These are phyloP conservation scores for Ettlia oleoabundans DNA, from an alignment of 139 green algal species.

Conservation along the genomic window DNA sequence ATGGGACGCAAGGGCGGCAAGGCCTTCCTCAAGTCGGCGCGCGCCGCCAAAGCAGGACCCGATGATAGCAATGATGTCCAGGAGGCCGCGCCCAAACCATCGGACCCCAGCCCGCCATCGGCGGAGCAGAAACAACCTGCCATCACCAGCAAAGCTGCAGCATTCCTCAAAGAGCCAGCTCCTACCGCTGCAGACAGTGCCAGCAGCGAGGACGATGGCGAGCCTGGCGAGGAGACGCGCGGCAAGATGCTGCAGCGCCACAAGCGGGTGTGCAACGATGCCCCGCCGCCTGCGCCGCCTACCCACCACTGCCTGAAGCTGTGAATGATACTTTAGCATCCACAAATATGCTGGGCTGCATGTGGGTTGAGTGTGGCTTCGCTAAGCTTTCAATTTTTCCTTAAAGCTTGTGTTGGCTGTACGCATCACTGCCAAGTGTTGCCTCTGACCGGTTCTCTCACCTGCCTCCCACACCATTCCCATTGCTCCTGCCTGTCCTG, in stretches of 20 bases:
- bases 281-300: neutral
- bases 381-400: too few species aligned
- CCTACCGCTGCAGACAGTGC: neutral
- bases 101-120: neutral
- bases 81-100: neutral
- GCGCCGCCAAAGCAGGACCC: neutral
- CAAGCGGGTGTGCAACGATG: conserved; percentile 60
- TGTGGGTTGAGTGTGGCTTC: too few species aligned
- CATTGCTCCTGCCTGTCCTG: too few species aligned
- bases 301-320: neutral
- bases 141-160: conserved; percentile 5
- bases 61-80: neutral
- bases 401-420: too few species aligned
- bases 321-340: too few species aligned
- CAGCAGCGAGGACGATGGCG: conserved; percentile 35
- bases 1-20: neutral
- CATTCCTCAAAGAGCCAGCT: conserved; percentile 22
- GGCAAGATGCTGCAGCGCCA: conserved; percentile 81
- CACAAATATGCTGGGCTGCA: too few species aligned
- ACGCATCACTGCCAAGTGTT: too few species aligned
- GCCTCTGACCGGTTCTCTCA: too few species aligned
- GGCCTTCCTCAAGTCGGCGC: neutral
- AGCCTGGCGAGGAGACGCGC: conserved; percentile 54
- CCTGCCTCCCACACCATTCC: too few species aligned
- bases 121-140: conserved; percentile 3